phyloP scores from a whole-genome alignment of 2,329 filamentous ascomycete genomes.

The Fonsecaea pugnacius region DNA sequence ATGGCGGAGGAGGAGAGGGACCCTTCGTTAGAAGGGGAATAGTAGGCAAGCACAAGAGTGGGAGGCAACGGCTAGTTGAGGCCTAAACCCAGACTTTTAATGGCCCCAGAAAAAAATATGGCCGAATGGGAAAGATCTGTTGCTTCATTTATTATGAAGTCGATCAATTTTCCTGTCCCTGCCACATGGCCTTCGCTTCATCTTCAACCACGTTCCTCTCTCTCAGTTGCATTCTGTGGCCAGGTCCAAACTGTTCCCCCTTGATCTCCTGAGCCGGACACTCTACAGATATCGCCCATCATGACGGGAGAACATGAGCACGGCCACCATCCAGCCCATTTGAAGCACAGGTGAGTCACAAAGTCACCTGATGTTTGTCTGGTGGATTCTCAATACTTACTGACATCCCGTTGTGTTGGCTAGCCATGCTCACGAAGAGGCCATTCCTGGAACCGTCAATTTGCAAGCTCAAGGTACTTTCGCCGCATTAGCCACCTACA shows the following conservation, averaged over 20 bases:
- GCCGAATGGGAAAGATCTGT: constrained; percentile 10
- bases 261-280: background rate
- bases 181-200: constrained; percentile 1
- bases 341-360: constrained; percentile 31
- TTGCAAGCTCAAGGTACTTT: constrained; percentile 47
- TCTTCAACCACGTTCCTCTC: constrained; percentile 17
- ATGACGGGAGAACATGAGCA: constrained; percentile 24
- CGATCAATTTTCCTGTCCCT: constrained; percentile 6
- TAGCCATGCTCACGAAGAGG: constrained; percentile 62
- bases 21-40: background rate
- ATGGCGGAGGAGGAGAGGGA: background rate
- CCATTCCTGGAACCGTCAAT: constrained; percentile 62
- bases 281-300: constrained; percentile 11
- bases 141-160: constrained; percentile 18
- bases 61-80: constrained; percentile 1
- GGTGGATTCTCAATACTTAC: background rate
- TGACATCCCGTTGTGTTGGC: constrained; percentile 4
- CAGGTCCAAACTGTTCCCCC: background rate
- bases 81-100: background rate
- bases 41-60: background rate
- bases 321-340: constrained; percentile 24
- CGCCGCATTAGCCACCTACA: constrained; percentile 5
- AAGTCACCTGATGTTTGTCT: background rate
- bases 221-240: background rate
- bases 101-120: constrained; percentile 7